Evolutionary conservation across 495 filamentous ascomycete species (phyloP), one percentile per base, ranked within the genome.

Genomic region (Penicillium roqueforti): DNA sequence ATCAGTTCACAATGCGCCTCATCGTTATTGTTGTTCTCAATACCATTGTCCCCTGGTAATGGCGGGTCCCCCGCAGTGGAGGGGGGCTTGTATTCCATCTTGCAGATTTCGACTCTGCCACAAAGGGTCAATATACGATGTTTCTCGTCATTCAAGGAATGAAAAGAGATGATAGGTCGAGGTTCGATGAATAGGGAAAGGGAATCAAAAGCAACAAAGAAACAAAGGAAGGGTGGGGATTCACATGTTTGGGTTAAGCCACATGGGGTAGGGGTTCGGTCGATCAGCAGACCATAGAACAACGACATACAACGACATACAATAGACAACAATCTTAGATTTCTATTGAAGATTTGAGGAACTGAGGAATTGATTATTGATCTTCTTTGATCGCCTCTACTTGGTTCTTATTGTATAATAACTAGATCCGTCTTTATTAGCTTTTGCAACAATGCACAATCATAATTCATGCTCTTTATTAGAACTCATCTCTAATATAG

Each of bases 41-140:
- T 46, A 44, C 28, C 50, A 62, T 59, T 55, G 62, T 61, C 51
- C 56, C 65, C 58, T 57, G n/a, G n/a, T n/a, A 61, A 64, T 58
- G 60, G 60, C 28, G 58, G 54, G 54, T 65, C 64, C 57, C 58
- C 58, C 50, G 55, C 54, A 55, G 48, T 20, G 43, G 47, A 50
- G 47, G 36, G 29, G 57, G 50, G 47, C 31, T 67, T 66, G 54
- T 62, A 66, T 62, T 73, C 65, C 70, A 74, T 74, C 52, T 62
- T 67, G 58, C 56, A 59, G 41, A 50, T 47, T 25, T 29, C 44
- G 18, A 47, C 29, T 38, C 47, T 40, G 28, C 25, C 36, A 63
- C 38, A 55, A 61, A 53, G 34, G 41, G 47, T 39, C 46, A 36
- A 18, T 11, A 28, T 9, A 37, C 14, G 7, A 42, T 37, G 20